Evolutionary conservation across 257 asterid genomes (phyloP).

Genomic region (Echites panduratus): DNA sequence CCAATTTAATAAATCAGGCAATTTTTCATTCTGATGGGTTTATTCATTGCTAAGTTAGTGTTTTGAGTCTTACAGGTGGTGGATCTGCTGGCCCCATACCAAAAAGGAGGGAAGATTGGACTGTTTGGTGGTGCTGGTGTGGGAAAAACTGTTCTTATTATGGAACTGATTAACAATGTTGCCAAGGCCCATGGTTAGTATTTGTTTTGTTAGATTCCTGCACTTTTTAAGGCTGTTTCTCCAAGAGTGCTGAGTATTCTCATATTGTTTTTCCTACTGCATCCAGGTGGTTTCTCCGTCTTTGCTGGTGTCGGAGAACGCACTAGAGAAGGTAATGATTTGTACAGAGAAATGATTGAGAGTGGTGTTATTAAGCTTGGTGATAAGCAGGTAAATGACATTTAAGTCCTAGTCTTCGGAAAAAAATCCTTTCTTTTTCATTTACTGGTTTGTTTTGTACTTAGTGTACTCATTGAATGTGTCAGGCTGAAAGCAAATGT

Average conservation of each 20-base stretch:
- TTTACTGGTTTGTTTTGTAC: not conserved
- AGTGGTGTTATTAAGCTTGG: constrained; percentile 99
- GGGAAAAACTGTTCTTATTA: constrained; percentile 90
- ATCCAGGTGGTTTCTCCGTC: constrained; percentile 95
- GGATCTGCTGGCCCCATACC: constrained; percentile 96
- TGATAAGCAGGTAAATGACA: constrained; percentile 70
- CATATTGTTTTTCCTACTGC: constrained; percentile 12
- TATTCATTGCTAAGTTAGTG: not conserved
- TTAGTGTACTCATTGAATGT: not conserved
- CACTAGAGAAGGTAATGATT: constrained; percentile 96
- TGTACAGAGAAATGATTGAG: constrained; percentile 98
- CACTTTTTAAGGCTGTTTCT: not conserved
- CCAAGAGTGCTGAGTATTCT: not conserved
- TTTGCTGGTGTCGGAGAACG: constrained; percentile 99
- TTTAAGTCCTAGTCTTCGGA: not conserved
- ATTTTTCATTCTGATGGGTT: not conserved
- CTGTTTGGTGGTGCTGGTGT: constrained; percentile 99
- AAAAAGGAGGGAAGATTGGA: constrained; percentile 98
- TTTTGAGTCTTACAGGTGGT: constrained; percentile 51
- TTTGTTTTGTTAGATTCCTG: not conserved
- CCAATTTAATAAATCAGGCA: not conserved
- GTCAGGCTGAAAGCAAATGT: constrained; percentile 86
- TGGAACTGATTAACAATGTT: constrained; percentile 91
- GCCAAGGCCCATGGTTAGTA: constrained; percentile 93
- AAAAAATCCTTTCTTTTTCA: not conserved